Percentiles rank a stretch among this genome's conserved stretches.
These are phyloP conservation scores for Irpex rosettiformis DNA, from an alignment of 1,284 basidiomycete genomes.

Conservation along the genomic window DNA sequence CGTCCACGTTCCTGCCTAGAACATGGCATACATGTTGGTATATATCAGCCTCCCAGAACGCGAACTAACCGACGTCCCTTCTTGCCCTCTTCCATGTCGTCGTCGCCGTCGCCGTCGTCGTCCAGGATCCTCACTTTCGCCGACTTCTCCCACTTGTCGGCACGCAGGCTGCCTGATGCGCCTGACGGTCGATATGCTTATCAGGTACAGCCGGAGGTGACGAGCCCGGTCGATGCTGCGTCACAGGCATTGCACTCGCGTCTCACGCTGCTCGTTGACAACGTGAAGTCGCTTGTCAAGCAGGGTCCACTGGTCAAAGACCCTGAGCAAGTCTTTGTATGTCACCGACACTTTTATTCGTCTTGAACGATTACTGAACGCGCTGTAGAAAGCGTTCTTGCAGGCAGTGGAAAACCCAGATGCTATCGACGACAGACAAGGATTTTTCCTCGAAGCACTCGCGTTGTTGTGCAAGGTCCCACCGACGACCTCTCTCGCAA, in stretches of 20 bases:
- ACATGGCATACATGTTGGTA: not conserved
- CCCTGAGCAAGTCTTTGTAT: conserved; percentile 11
- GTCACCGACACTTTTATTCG: conserved; percentile 2
- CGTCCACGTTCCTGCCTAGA: not conserved
- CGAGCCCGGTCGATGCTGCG: conserved; percentile 7
- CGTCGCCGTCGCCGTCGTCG: not conserved
- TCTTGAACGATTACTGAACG: not conserved
- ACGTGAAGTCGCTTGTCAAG: conserved; percentile 15
- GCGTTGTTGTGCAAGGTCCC: conserved; percentile 60
- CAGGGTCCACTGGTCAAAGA: conserved; percentile 17
- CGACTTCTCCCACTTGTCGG: conserved; percentile 20
- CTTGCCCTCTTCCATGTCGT: not conserved
- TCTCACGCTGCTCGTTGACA: conserved; percentile 16
- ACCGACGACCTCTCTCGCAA: conserved; percentile 39
- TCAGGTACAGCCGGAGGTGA: conserved; percentile 20
- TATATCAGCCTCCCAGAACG: conserved; percentile 1
- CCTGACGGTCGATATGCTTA: conserved; percentile 25
- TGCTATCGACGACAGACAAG: conserved; percentile 60
- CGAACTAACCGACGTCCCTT: not conserved
- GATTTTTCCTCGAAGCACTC: conserved; percentile 61
- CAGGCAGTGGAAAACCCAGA: conserved; percentile 46
- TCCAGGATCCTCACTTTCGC: conserved; percentile 16
- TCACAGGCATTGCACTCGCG: conserved; percentile 12
- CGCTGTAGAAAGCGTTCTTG: conserved; percentile 36
- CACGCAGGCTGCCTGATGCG: conserved; percentile 20